These are phyloP conservation scores for Gaeumannomyces sp. DNA, from an alignment of 2,329 filamentous ascomycete genomes.

Conservation along the genomic window DNA sequence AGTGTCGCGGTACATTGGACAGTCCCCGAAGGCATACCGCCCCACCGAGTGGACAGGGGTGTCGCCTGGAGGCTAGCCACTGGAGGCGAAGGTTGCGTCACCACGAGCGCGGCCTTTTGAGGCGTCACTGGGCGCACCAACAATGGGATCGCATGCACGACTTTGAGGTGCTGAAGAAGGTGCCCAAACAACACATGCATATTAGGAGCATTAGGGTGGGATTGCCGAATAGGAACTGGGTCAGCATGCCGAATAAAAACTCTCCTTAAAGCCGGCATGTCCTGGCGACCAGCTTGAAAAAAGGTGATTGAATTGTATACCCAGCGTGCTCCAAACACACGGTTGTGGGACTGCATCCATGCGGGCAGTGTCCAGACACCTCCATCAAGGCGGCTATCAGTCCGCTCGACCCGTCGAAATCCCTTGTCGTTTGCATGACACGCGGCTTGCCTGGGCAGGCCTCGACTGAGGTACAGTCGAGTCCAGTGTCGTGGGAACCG, in stretches of 20 bases:
- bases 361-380: neutral
- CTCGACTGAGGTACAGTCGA: too few species aligned
- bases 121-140: too few species aligned
- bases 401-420: neutral
- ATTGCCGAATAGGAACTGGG: neutral
- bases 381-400: neutral
- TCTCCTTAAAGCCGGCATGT: neutral
- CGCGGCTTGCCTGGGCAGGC: neutral
- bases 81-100: neutral
- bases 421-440: neutral
- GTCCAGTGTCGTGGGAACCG: too few species aligned
- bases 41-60: neutral
- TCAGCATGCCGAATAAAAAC: too few species aligned
- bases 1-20: neutral
- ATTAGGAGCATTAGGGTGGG: neutral
- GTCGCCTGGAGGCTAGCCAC: neutral
- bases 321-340: neutral
- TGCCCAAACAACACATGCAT: neutral
- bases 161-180: neutral
- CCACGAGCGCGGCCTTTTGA: too few species aligned
- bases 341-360: neutral
- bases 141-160: neutral
- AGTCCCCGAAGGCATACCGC: too few species aligned
- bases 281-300: neutral
- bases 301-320: neutral